Conservation (phyloP, 78 protist genomes). For the Dictyostelium capitatum region DNA sequence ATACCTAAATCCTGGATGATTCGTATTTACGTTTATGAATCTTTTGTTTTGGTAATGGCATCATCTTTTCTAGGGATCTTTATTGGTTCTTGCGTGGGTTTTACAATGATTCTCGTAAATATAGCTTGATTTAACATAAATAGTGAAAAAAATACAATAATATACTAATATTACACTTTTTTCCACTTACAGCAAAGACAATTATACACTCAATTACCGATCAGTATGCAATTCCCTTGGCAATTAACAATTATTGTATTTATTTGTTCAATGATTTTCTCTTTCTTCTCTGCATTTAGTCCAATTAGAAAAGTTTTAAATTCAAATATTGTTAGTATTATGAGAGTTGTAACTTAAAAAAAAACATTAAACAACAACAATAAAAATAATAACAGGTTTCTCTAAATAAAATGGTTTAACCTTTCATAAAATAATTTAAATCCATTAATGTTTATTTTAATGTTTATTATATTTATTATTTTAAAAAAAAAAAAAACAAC, state of each 20-base stretch:
- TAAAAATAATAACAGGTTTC: no score
- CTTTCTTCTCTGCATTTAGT: conserved; percentile 76
- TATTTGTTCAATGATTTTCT: conserved; percentile 63
- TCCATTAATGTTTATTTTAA: no score
- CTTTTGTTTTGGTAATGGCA: conserved; percentile 92
- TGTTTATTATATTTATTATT: no score
- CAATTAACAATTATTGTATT: conserved; percentile 57
- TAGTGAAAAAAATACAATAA: no score
- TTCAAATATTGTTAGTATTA: conserved; percentile 73
- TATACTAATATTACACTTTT: no score
- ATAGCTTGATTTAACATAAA: no score
- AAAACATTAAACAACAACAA: no score
- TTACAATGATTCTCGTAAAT: conserved; percentile 85
- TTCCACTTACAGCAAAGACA: conserved; percentile 84
- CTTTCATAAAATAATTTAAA: no score
- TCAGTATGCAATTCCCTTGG: conserved; percentile 92
- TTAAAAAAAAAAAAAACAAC: no score
- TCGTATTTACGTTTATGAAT: conserved; percentile 93
- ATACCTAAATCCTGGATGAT: conserved; percentile 84
- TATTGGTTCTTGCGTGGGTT: conserved; percentile 88
- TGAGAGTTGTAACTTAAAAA: conserved; percentile 77
- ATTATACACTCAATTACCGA: conserved; percentile 91
- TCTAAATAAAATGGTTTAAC: no score
- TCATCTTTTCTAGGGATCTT: conserved; percentile 91
- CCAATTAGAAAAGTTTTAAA: conserved; percentile 78